Base-by-base conservation (phyloP, 768 basidiomycete species). In the Daedalea quercina region DNA sequence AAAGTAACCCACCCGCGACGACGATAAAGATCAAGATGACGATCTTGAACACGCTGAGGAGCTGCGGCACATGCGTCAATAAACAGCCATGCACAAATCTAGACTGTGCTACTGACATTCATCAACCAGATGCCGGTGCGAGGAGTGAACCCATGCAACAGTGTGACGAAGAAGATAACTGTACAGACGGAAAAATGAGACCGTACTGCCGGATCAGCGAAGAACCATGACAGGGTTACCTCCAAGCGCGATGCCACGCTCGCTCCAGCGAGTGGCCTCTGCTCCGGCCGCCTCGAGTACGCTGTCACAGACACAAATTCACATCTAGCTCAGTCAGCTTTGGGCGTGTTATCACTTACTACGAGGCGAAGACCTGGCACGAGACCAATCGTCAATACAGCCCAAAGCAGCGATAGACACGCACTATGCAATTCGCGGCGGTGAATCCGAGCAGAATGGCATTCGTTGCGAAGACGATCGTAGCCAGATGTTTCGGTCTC, bases 201-300 rank as follows among this genome's bases (percentile, higher is more conserved):
- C 9, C 26, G 33, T 15, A 15, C 19, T 9, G 33, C 12, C 17
- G 25, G 7, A 12, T 35, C 17, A n/a, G n/a, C n/a, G n/a, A n/a
- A n/a, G n/a, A n/a, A n/a, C n/a, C n/a, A 3, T 22, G 7, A 41
- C 19, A 20, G 33, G 13, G 15, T 3, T 40, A 76, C 81, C 78
- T 63, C 71, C 81, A 1, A 84, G 64, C 3, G 79, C 82, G 50
- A 85, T 81, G 0, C 80, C 80, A 49, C 82, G 76, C 17, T 75
- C 76, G 1, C 69, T 69, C 82, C 82, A 84, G 1, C 67, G 64
- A 20, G 66, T 56, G 0, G 63, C 63, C 9, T 53, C 50, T 13
- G 61, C 57, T 4, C 60, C 62, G 12, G 65, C 65, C 17, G 78
- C 63, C 24, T 58, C 53, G 8, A 82, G 69, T 35, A 82, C 80